phyloP scores from a whole-genome alignment of 768 basidiomycete genomes.

The Hemileccinum impolitum region DNA sequence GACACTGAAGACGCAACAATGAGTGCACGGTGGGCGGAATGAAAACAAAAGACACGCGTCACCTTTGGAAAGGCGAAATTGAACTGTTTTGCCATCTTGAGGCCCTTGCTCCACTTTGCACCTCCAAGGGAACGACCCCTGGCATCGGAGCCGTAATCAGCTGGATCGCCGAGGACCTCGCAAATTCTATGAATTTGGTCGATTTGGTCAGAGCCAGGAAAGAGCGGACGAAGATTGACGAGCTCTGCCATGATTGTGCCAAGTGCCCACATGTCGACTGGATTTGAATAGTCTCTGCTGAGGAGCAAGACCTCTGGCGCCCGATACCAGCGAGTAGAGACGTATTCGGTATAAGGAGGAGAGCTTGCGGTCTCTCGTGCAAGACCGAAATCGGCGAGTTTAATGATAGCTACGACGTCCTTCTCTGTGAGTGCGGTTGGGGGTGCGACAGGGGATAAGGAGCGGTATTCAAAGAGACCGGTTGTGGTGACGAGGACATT shows the following conservation, averaged over 20 bases:
- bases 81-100: constrained; percentile 81
- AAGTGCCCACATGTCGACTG: constrained; percentile 99
- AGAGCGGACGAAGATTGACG: constrained; percentile 90
- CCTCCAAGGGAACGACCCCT: constrained; percentile 74
- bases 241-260: constrained; percentile 98
- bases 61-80: constrained; percentile 93
- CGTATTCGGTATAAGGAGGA: constrained; percentile 98
- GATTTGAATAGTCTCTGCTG: constrained; percentile 90
- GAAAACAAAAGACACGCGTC: neutral
- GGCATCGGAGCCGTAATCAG: constrained; percentile 74
- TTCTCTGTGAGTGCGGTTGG: constrained; percentile 71
- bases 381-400: constrained; percentile 97
- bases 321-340: constrained; percentile 99
- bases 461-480: constrained; percentile 87
- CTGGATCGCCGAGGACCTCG: constrained; percentile 91
- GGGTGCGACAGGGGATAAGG: constrained; percentile 66
- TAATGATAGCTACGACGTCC: constrained; percentile 96
- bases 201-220: constrained; percentile 88
- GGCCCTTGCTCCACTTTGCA: constrained; percentile 81
- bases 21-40: neutral
- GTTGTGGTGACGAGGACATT: constrained; percentile 98
- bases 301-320: constrained; percentile 94
- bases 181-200: constrained; percentile 92
- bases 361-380: constrained; percentile 83
- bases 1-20: constrained; percentile 42